These are phyloP conservation scores for Pholiota molesta DNA, from an alignment of 768 basidiomycete genomes.

Conservation along the genomic window DNA sequence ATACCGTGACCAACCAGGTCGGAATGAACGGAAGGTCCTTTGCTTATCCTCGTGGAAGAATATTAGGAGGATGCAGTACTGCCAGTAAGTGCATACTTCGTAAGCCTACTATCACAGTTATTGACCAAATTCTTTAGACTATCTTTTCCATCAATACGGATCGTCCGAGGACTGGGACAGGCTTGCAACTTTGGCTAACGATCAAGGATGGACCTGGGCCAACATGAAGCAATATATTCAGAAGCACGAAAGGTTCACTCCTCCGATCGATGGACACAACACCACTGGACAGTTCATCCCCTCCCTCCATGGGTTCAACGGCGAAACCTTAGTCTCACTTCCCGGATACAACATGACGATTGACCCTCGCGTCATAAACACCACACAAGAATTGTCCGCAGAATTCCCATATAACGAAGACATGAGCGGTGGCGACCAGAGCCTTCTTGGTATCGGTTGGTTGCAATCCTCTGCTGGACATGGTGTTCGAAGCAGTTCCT, in stretches of 20 bases:
- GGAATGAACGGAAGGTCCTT: conserved; percentile 25
- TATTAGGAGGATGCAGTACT: conserved; percentile 31
- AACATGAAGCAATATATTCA: conserved; percentile 31
- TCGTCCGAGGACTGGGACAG: conserved; percentile 53
- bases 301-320: conserved; percentile 28
- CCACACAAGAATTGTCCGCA: conserved; percentile 26
- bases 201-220: conserved; percentile 48
- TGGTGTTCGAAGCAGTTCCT: conserved; percentile 37
- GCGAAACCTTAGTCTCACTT: conserved; percentile 29
- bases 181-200: conserved; percentile 48
- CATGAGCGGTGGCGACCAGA: conserved; percentile 31
- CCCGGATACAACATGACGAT: conserved; percentile 24
- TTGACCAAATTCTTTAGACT: conserved; percentile 17
- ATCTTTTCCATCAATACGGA: conserved; percentile 33
- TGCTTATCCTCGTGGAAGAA: conserved; percentile 27
- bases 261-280: neutral
- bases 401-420: conserved; percentile 40
- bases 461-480: conserved; percentile 33
- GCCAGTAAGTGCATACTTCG: conserved; percentile 28
- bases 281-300: conserved; percentile 36
- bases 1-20: conserved; percentile 25
- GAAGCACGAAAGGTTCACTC: conserved; percentile 23
- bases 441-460: conserved; percentile 36
- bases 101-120: conserved; percentile 6
- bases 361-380: conserved; percentile 30